A percentile compares a stretch with the other conserved stretches of the same genome.
Conservation (phyloP, 768 basidiomycete genomes). For the Tulasnella sp. region DNA sequence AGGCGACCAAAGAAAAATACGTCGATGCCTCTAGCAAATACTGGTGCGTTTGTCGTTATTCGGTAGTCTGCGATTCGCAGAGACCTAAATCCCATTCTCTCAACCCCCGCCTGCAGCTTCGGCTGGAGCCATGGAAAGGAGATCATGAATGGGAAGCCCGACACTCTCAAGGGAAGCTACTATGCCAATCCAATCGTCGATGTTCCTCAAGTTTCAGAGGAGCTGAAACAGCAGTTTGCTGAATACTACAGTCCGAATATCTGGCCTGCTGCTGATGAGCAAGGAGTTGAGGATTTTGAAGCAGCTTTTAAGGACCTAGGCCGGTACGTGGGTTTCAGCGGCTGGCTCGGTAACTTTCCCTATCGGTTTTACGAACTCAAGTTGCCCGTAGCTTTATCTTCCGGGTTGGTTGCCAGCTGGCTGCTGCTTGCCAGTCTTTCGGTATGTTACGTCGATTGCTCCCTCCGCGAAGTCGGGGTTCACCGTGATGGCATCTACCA, state of each 20-base stretch:
- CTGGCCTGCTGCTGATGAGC: slow-evolving; percentile 55
- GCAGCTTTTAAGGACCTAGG: slow-evolving; percentile 82
- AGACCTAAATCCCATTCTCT: not conserved
- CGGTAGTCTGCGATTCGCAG: not conserved
- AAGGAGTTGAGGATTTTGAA: slow-evolving; percentile 67
- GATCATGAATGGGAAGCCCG: slow-evolving; percentile 92
- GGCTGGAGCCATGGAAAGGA: slow-evolving; percentile 99
- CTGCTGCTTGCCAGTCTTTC: slow-evolving; percentile 84
- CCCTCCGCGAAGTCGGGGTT: not conserved
- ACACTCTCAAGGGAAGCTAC: slow-evolving; percentile 84
- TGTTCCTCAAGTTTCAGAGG: slow-evolving; percentile 49
- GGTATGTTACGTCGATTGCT: slow-evolving; percentile 38
- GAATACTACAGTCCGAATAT: slow-evolving; percentile 88
- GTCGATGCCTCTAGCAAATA: slow-evolving; percentile 65
- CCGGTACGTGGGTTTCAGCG: slow-evolving; percentile 35
- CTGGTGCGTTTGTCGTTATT: slow-evolving; percentile 41
- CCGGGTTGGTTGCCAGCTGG: slow-evolving; percentile 70
- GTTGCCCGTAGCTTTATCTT: slow-evolving; percentile 57
- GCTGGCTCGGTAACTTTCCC: not conserved
- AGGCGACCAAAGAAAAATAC: slow-evolving; percentile 60
- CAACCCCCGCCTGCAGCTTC: slow-evolving; percentile 45
- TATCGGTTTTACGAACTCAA: slow-evolving; percentile 15
- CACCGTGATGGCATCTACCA: slow-evolving; percentile 8
- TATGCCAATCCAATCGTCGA: slow-evolving; percentile 84
- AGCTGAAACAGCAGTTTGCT: slow-evolving; percentile 47